Percentiles rank a stretch among this genome's conserved stretches.
Conservation (phyloP, 371 early-diverging fungal species). For the Umbelopsis sp. region DNA sequence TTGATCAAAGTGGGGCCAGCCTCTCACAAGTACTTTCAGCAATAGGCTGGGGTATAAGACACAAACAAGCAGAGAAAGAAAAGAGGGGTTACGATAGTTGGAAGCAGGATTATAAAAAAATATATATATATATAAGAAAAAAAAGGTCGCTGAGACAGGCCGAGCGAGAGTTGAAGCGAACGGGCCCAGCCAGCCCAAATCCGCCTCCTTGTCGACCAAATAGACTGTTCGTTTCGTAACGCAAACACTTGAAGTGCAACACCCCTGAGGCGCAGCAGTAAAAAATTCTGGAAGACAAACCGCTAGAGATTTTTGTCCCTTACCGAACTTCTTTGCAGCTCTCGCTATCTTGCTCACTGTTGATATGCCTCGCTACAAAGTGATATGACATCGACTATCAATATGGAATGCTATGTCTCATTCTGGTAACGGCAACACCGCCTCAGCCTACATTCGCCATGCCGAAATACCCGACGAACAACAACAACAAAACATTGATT, state of each 20-base stretch:
- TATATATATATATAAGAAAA: too few relatives aligned
- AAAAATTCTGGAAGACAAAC: too few relatives aligned
- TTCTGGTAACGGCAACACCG: constrained; percentile 4
- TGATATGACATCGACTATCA: background rate
- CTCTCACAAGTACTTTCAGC: background rate
- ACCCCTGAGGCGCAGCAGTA: constrained; percentile 16
- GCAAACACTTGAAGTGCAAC: background rate
- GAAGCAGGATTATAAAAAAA: background rate
- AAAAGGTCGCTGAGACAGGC: too few relatives aligned
- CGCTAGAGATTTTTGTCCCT: background rate
- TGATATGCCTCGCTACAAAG: background rate
- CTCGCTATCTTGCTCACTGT: background rate
- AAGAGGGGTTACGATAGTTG: background rate
- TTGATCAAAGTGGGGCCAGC: background rate
- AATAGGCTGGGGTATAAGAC: constrained; percentile 1
- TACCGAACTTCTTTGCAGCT: background rate
- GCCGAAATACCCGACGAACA: background rate
- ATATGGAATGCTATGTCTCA: background rate
- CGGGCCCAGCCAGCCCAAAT: background rate
- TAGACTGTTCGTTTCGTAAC: background rate
- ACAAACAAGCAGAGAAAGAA: background rate
- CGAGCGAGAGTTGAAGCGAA: background rate
- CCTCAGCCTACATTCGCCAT: background rate
- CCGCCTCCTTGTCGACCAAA: background rate
- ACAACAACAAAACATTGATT: background rate